These are phyloP conservation scores for Cercis canadensis DNA, from an alignment of 306 rosid species.

Conservation along the genomic window DNA sequence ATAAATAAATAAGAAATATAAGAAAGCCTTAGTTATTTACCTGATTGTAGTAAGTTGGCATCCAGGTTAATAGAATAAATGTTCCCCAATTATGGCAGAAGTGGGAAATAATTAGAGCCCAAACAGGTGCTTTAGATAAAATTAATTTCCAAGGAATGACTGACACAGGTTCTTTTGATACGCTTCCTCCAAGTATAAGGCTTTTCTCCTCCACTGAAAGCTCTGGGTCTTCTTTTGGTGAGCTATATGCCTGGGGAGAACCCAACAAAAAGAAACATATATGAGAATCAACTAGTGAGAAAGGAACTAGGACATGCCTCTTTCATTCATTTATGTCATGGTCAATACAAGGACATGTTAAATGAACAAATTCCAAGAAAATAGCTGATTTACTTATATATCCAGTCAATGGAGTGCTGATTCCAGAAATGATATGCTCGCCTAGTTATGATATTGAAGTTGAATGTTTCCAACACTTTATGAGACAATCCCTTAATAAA, in stretches of 20 bases:
- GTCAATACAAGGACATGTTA: conserved; percentile 14
- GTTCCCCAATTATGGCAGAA: conserved; percentile 99
- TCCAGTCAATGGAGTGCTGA: conserved; percentile 15
- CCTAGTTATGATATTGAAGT: conserved; percentile 10
- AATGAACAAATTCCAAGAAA: conserved; percentile 20
- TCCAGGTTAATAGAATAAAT: conserved; percentile 95
- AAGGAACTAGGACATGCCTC: conserved; percentile 20
- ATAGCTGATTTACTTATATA: conserved; percentile 6
- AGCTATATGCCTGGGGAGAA: conserved; percentile 81
- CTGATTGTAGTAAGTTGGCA: conserved; percentile 99
- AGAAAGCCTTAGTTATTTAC: conserved; percentile 43
- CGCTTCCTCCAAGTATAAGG: conserved; percentile 68
- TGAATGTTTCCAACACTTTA: conserved; percentile 25
- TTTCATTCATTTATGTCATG: conserved; percentile 22
- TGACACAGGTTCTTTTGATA: conserved; percentile 78
- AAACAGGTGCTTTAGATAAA: conserved; percentile 92
- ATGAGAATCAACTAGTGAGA: conserved; percentile 12
- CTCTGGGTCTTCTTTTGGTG: conserved; percentile 85
- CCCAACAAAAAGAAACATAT: conserved; percentile 35
- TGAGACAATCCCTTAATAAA: conserved; percentile 20
- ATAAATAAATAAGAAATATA: background rate
- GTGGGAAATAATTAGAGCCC: conserved; percentile 95
- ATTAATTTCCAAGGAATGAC: conserved; percentile 93
- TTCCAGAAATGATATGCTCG: background rate
- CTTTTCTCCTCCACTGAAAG: conserved; percentile 68